Conservation (phyloP, 1,284 basidiomycete species). For the Phylloporus gajari region DNA sequence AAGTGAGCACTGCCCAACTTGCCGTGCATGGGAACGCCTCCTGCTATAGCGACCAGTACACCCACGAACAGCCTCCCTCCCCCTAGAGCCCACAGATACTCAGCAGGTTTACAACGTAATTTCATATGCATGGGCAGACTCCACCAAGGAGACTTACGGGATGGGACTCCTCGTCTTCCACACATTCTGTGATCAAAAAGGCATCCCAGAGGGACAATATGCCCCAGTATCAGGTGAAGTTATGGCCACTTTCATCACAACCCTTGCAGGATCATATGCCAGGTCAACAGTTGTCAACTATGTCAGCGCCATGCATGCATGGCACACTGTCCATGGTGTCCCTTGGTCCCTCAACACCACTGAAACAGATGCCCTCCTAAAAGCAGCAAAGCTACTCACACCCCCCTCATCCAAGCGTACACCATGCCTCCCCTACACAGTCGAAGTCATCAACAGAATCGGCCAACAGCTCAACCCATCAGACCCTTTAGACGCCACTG, state of each 20-base stretch:
- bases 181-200: slow-evolving; percentile 1
- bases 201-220: neutral
- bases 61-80: neutral
- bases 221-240: neutral
- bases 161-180: neutral
- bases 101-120: neutral
- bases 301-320: neutral
- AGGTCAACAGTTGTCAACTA: neutral
- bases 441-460: too few species aligned
- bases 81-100: neutral
- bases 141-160: neutral
- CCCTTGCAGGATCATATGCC: too few species aligned
- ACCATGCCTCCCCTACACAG: too few species aligned
- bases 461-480: too few species aligned
- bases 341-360: neutral
- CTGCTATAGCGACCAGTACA: neutral
- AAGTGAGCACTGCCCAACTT: too few species aligned
- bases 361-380: neutral
- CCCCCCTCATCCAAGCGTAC: neutral
- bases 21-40: neutral
- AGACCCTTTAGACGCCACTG: too few species aligned
- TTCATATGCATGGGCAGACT: neutral
- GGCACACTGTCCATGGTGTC: neutral
- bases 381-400: neutral
- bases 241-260: neutral